Evolutionary conservation across 2,329 filamentous ascomycete genomes (phyloP).

Genomic region (Xylariaceae sp.): DNA sequence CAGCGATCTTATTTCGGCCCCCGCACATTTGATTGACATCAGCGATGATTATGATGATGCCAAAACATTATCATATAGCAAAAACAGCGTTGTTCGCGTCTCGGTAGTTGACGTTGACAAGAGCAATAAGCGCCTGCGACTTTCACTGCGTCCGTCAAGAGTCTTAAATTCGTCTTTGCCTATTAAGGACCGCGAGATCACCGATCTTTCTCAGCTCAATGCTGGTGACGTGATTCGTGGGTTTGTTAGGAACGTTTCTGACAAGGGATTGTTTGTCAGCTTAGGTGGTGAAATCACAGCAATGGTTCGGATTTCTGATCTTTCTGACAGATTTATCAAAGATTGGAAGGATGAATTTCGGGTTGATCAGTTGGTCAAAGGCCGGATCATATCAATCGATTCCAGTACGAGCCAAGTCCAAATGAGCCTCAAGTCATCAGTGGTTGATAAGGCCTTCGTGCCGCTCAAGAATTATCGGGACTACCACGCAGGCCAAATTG

Average conservation of each 20-base stretch:
- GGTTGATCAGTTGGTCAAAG: slow-evolving; percentile 84
- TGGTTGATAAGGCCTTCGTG: slow-evolving; percentile 73
- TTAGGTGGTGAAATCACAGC: slow-evolving; percentile 78
- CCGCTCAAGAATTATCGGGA: slow-evolving; percentile 71
- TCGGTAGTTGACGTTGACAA: slow-evolving; percentile 76
- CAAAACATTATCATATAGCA: slow-evolving; percentile 68
- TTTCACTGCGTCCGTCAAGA: slow-evolving; percentile 82
- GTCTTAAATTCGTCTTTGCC: slow-evolving; percentile 80
- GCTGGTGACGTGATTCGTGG: slow-evolving; percentile 79
- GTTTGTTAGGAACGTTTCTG: slow-evolving; percentile 84
- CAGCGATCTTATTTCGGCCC: slow-evolving; percentile 72
- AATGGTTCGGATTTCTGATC: slow-evolving; percentile 78
- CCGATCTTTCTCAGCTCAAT: slow-evolving; percentile 64
- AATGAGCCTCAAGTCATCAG: slow-evolving; percentile 81
- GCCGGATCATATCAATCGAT: slow-evolving; percentile 74
- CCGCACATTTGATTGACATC: slow-evolving; percentile 77
- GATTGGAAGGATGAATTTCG: slow-evolving; percentile 92
- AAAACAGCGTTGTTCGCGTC: slow-evolving; percentile 85
- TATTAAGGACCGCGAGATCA: slow-evolving; percentile 77
- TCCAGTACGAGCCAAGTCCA: slow-evolving; percentile 66
- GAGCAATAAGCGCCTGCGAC: slow-evolving; percentile 75
- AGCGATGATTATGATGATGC: slow-evolving; percentile 81
- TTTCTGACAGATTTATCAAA: slow-evolving; percentile 88
- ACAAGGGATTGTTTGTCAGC: slow-evolving; percentile 83
- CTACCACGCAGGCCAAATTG: slow-evolving; percentile 70